Evolutionary conservation across 2,329 filamentous ascomycete genomes (phyloP).

Genomic region (Colletotrichum ledebouriae): DNA sequence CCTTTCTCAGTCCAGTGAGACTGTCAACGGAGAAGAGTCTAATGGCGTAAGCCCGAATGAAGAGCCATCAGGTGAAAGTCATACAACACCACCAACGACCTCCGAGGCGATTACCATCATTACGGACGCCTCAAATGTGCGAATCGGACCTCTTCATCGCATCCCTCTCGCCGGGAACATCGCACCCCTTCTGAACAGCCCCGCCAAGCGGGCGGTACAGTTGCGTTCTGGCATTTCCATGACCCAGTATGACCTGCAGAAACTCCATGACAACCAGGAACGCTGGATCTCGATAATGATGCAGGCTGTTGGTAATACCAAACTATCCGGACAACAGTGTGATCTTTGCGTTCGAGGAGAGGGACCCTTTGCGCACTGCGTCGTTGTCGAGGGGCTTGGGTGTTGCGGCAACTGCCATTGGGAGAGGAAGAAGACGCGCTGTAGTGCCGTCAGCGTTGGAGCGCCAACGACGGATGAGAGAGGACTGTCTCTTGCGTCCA

Average conservation of each 20-base stretch:
- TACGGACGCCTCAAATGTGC: conserved; percentile 53
- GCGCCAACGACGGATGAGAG: not conserved
- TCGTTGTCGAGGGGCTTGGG: conserved; percentile 59
- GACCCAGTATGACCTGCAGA: conserved; percentile 10
- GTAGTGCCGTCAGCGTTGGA: not conserved
- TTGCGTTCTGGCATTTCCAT: conserved; percentile 14
- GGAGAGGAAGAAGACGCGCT: conserved; percentile 53
- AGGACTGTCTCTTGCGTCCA: no score
- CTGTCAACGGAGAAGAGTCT: not conserved
- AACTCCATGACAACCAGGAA: conserved; percentile 17
- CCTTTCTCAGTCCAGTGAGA: conserved; percentile 9
- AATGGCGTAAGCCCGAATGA: conserved; percentile 18
- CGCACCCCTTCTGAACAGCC: conserved; percentile 3
- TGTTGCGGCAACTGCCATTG: conserved; percentile 67
- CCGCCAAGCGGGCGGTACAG: conserved; percentile 30
- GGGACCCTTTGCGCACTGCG: conserved; percentile 61
- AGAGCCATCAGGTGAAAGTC: not conserved
- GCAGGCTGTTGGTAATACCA: conserved; percentile 60
- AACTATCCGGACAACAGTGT: conserved; percentile 54
- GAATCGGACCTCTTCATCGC: conserved; percentile 54
- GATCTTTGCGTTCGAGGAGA: conserved; percentile 57
- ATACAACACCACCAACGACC: not conserved
- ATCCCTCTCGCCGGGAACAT: conserved; percentile 43
- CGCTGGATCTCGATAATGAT: conserved; percentile 65
- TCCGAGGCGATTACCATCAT: conserved; percentile 45